Evolutionary conservation across 176 grass and related monocot species (phyloP), one percentile per base, ranked within the genome.

Genomic region (Themeda triandra): DNA sequence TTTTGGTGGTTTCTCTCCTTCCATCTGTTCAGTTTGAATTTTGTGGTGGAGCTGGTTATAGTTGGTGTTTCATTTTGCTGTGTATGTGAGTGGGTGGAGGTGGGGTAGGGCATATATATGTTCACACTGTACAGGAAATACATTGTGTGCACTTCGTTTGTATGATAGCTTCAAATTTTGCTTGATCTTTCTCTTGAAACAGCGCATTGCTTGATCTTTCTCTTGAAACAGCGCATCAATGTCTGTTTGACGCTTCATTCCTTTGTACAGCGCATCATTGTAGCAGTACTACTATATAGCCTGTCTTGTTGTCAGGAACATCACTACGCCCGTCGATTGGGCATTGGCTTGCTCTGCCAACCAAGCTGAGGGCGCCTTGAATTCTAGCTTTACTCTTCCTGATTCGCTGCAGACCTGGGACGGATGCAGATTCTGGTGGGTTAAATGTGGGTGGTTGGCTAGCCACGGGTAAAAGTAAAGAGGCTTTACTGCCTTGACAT

Each of bases 331-430:
- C 17, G 48, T 53, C 48, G 49, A 82, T 64, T 44, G 65, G 25
- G 9, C 63, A 67, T 82, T 82, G 88, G 88, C 35, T 56, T 76
- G 64, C 41, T 71, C 83, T 46, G 54, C 83, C 54, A 77, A 66
- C 63, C 62, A 45, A 46, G 66, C 54, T 36, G 75, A 66, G 44
- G 75, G 58, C 78, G 75, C 45, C 69, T 80, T 84, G 21, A 84
- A 84, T 81, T 56, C 82, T 45, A 13, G 79, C 70, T 68, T 81
- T 87, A 8, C 18, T 63, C 32, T 10, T 18, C 18, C 37, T 17
- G 81, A 63, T 63, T 82, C 10, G 56, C 27, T 13, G 46, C 66
- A 70, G 75, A 13, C 35, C 67, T 29, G 73, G 72, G 31, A 13
- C 6, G 42, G 59, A 44, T 58, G 8, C 0, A 2, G 39, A 72